Base-by-base conservation (phyloP, 495 filamentous ascomycete genomes). In the Podospora conica region DNA sequence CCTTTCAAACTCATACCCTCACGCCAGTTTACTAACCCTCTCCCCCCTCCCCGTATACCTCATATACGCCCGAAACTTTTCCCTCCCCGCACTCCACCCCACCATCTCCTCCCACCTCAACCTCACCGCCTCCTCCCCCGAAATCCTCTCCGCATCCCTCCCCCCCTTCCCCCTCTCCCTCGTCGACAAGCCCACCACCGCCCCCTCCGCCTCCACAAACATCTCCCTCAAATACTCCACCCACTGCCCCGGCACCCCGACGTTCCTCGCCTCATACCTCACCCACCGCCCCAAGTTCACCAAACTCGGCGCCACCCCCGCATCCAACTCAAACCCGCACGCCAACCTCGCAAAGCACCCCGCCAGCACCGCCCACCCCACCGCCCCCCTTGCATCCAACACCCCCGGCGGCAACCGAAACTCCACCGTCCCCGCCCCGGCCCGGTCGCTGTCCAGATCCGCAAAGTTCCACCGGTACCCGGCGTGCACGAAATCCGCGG, bases 211-310 rank as follows among this genome's bases (percentile, higher is more conserved):
- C 48, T 70, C 63, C 15, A 33, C 54, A 10, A 76, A 55, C 60
- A 74, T 11, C 20, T 66, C 54, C 60, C 58, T 57, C 2, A 74
- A 28, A 20, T 48, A 53, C 21, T 57, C 63, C 66, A 58, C 15
- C 53, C 58, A 58, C 56, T 63, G 60, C 40, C 66, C 53, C 9
- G 67, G 66, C n/a, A 74, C 55, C 0, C 28, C 11, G 48, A 57
- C 59, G 28, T 57, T 56, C 27, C 65, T 53, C 18, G 77, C 71
- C 53, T 81, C 77, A 21, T 78, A 77, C 23, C 71, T 48, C 57
- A 80, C 65, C 70, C 73, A 77, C 59, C 74, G 75, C 9, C 69
- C 71, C 9, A 79, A 70, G 9, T 73, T 69, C 58, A 69, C 61
- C 3, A 74, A 31, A 53, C 61, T 55, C 15, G 70, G 66, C 48